Conservation (phyloP, 352 stramenopile species). For the Blastocystis sp. region DNA sequence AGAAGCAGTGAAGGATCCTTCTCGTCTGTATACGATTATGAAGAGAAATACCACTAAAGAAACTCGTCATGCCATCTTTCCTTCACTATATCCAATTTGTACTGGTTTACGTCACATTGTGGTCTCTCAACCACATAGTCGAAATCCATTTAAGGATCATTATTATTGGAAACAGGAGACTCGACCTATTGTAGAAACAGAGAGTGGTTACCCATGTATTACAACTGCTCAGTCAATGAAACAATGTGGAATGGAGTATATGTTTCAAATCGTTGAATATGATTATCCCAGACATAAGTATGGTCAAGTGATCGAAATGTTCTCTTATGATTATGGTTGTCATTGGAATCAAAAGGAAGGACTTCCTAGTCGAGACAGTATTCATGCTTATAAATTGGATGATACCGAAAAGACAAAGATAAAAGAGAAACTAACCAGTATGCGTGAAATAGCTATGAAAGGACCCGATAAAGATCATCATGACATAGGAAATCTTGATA, state of each 20-base stretch:
- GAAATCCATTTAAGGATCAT: neutral
- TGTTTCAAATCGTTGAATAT: neutral
- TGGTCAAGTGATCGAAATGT: neutral
- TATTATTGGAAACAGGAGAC: neutral
- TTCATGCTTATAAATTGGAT: neutral
- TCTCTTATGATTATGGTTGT: constrained; percentile 12
- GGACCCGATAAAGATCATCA: neutral
- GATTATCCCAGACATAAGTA: constrained; percentile 13
- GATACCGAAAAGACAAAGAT: neutral
- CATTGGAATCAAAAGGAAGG: no score
- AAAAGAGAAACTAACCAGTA: neutral
- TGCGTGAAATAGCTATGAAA: neutral
- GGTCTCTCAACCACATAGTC: neutral
- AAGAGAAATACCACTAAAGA: neutral
- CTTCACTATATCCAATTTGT: neutral
- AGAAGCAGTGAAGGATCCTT: neutral
- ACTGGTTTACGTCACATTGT: neutral
- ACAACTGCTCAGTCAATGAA: neutral
- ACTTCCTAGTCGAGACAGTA: neutral
- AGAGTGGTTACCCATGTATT: neutral
- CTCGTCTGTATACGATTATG: neutral
- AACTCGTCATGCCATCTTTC: neutral
- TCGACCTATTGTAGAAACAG: neutral
- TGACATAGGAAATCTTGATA: neutral
- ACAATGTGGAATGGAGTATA: neutral